Evolutionary conservation across 2,329 filamentous ascomycete species (phyloP).

Genomic region (Amauroascus niger): DNA sequence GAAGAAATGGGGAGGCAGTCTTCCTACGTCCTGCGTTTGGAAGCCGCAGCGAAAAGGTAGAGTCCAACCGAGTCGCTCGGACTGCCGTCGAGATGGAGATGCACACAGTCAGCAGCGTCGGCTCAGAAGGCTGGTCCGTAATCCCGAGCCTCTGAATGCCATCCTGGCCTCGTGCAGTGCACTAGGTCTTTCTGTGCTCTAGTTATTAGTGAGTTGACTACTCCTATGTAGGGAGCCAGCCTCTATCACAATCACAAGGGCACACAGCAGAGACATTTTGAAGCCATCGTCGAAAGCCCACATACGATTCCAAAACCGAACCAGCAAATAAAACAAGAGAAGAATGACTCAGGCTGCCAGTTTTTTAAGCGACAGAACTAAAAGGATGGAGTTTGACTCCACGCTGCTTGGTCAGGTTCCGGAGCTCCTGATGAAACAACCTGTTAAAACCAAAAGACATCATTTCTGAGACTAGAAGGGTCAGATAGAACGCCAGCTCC

Average conservation of each 20-base stretch:
- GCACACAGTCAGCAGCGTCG: neutral
- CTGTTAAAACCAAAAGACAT: neutral
- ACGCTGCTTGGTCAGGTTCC: neutral
- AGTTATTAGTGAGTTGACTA: neutral
- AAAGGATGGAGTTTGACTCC: neutral
- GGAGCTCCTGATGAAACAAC: constrained; percentile 1
- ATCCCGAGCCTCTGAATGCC: neutral
- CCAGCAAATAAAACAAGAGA: neutral
- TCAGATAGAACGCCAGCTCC: neutral
- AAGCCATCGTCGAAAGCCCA: constrained; percentile 1
- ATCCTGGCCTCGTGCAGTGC: neutral
- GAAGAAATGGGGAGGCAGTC: neutral
- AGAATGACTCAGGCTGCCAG: neutral
- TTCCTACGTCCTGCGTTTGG: neutral
- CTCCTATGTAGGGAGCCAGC: neutral
- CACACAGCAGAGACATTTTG: constrained; percentile 2
- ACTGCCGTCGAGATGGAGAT: too few relatives aligned
- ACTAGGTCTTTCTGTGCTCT: neutral
- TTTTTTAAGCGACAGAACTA: neutral
- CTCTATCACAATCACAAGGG: neutral
- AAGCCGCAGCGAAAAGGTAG: neutral
- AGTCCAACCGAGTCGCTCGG: neutral
- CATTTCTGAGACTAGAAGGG: neutral
- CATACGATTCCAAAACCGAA: neutral
- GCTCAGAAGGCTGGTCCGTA: too few relatives aligned